A percentile compares a stretch with the other conserved stretches of the same genome.
Evolutionary conservation across 305 asterid species (phyloP).

Genomic region (Striga hermonthica): DNA sequence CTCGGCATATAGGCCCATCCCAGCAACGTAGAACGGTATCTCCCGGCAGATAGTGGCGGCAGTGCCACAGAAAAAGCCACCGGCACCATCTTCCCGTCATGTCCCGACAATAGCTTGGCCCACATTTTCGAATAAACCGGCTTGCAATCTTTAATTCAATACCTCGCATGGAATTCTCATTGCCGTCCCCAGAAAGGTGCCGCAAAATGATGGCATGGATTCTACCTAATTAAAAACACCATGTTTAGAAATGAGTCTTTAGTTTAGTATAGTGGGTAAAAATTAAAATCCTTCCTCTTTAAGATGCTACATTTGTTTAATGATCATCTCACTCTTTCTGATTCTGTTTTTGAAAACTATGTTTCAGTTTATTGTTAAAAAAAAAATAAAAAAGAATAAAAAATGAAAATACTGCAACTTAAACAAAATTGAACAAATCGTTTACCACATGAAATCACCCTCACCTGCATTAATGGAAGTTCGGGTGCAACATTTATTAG

Average conservation of each 20-base stretch:
- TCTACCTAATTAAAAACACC: constrained; percentile 53
- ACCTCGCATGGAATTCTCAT: constrained; percentile 91
- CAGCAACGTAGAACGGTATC: constrained; percentile 86
- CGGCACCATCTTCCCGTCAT: constrained; percentile 76
- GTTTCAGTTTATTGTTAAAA: too few relatives aligned
- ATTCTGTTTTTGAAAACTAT: too few relatives aligned
- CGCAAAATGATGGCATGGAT: constrained; percentile 70
- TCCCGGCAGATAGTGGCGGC: constrained; percentile 91
- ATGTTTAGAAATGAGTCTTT: constrained; percentile 16
- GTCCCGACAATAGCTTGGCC: constrained; percentile 83
- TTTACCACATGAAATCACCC: constrained; percentile 15
- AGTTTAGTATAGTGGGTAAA: neutral
- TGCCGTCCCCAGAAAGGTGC: constrained; percentile 86
- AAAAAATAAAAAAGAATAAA: too few relatives aligned
- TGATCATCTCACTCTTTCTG: too few relatives aligned
- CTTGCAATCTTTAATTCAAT: constrained; percentile 85
- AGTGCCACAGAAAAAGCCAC: constrained; percentile 91
- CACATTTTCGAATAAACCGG: constrained; percentile 74
- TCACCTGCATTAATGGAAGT: constrained; percentile 84
- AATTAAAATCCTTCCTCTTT: neutral
- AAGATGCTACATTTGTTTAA: too few relatives aligned
- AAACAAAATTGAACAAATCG: constrained; percentile 10
- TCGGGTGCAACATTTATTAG: constrained; percentile 77
- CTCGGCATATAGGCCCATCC: constrained; percentile 83
- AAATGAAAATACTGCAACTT: constrained; percentile 2